Evolutionary conservation across 306 rosid genomes (phyloP).

Genomic region (Quillaja saponaria): DNA sequence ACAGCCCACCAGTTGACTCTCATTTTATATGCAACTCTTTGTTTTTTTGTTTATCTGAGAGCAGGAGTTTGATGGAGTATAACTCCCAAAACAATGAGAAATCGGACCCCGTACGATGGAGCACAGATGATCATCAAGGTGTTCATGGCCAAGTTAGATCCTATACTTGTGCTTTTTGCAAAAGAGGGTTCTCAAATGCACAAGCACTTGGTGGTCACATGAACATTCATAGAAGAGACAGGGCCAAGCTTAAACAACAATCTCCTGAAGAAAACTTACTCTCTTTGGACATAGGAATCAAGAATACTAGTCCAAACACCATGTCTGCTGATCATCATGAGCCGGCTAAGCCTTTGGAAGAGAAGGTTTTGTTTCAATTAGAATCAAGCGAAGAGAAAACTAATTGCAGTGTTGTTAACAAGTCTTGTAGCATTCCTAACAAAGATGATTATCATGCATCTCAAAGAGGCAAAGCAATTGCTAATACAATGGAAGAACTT

Average conservation of each 20-base stretch:
- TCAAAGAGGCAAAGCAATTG: conserved; percentile 23
- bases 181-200: conserved; percentile 71
- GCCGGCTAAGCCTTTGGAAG: conserved; percentile 26
- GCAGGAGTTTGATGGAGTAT: conserved; percentile 35
- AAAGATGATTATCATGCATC: conserved; percentile 10
- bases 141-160: conserved; percentile 36
- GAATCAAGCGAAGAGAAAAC: conserved; percentile 20
- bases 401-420: background rate
- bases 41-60: conserved; percentile 6
- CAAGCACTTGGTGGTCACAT: conserved; percentile 89
- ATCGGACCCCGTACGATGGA: conserved; percentile 41
- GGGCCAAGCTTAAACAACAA: conserved; percentile 58
- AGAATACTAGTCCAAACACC: background rate
- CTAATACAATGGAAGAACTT: conserved; percentile 5
- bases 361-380: conserved; percentile 21
- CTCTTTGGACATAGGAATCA: conserved; percentile 37
- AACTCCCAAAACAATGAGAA: conserved; percentile 35
- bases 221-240: conserved; percentile 76
- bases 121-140: conserved; percentile 40
- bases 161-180: conserved; percentile 63
- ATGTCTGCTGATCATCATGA: conserved; percentile 12
- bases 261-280: conserved; percentile 46
- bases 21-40: background rate
- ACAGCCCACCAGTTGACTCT: conserved; percentile 29
- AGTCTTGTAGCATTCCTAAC: conserved; percentile 4